phyloP scores from a whole-genome alignment of 176 grass and related monocot genomes.

The Phragmites australis region DNA sequence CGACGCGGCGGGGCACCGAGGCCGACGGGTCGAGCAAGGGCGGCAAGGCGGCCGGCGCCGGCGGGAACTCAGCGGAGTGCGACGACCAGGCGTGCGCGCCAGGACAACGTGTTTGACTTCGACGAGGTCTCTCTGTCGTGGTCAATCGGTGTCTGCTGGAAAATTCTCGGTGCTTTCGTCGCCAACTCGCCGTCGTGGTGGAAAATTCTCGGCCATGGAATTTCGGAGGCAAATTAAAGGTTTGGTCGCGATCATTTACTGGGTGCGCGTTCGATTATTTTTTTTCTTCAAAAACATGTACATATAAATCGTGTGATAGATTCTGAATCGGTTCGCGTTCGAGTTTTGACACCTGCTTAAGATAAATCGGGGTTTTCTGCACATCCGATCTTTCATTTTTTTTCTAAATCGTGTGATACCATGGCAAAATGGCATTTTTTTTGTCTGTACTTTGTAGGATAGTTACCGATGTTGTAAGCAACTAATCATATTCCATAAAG shows the following conservation, averaged over 20 bases:
- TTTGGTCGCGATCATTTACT: background rate
- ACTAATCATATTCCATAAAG: constrained; percentile 13
- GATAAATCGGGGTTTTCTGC: too few relatives aligned
- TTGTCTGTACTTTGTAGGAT: background rate
- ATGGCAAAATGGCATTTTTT: background rate
- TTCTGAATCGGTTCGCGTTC: too few relatives aligned
- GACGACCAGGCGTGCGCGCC: constrained; percentile 36
- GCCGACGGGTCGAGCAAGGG: constrained; percentile 67
- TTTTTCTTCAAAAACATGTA: constrained; percentile 14
- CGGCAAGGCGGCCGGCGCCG: constrained; percentile 32
- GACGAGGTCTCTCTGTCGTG: constrained; percentile 13
- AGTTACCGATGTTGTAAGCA: background rate
- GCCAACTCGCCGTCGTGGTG: background rate
- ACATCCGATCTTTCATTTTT: too few relatives aligned
- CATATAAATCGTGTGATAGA: too few relatives aligned
- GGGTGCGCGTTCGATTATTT: constrained; percentile 19
- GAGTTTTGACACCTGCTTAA: too few relatives aligned
- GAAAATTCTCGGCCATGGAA: background rate
- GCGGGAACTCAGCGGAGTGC: constrained; percentile 35
- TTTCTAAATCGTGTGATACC: too few relatives aligned
- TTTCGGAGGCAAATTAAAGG: constrained; percentile 17
- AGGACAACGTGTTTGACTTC: constrained; percentile 55
- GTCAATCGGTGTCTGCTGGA: constrained; percentile 29
- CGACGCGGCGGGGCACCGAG: constrained; percentile 38
- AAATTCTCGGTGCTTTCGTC: constrained; percentile 19